Percentiles rank a stretch among this genome's conserved stretches.
Evolutionary conservation across 2,329 filamentous ascomycete genomes (phyloP).

Genomic region (Fusarium caatingaense): DNA sequence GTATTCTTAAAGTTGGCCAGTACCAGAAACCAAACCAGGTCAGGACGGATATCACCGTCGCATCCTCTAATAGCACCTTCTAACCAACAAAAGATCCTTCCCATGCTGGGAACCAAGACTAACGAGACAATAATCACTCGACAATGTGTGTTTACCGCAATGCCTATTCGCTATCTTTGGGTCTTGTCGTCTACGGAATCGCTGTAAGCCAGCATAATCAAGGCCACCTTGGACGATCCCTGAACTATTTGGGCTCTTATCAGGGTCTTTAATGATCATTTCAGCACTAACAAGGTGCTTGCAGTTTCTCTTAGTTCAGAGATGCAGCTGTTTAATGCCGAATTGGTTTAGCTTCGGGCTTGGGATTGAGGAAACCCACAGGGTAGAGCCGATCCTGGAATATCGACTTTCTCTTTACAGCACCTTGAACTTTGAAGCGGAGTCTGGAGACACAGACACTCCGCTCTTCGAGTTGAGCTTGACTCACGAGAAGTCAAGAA

Average conservation of each 20-base stretch:
- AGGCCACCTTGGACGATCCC: slow-evolving; percentile 33
- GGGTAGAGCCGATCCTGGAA: slow-evolving; percentile 27
- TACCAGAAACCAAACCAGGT: slow-evolving; percentile 10
- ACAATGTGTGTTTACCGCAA: not conserved
- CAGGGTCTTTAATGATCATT: slow-evolving; percentile 26
- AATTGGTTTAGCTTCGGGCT: slow-evolving; percentile 36
- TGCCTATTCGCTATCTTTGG: slow-evolving; percentile 40
- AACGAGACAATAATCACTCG: slow-evolving; percentile 22
- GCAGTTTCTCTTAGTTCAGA: slow-evolving; percentile 33
- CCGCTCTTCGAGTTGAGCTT: slow-evolving; percentile 17
- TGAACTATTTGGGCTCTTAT: slow-evolving; percentile 27
- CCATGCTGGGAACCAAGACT: slow-evolving; percentile 28
- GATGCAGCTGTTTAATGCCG: slow-evolving; percentile 23
- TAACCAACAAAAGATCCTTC: slow-evolving; percentile 26
- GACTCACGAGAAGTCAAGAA: slow-evolving; percentile 16
- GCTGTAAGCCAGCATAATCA: slow-evolving; percentile 25
- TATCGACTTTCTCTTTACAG: slow-evolving; percentile 26
- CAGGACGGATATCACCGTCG: slow-evolving; percentile 10
- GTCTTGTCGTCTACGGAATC: slow-evolving; percentile 19
- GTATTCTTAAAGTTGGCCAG: slow-evolving; percentile 37
- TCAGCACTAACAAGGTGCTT: slow-evolving; percentile 34
- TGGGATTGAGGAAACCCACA: slow-evolving; percentile 18
- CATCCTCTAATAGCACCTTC: slow-evolving; percentile 28
- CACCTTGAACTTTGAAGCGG: slow-evolving; percentile 13
- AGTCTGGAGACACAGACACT: slow-evolving; percentile 3